Evolutionary conservation across 2,329 filamentous ascomycete genomes (phyloP).

Genomic region (Pseudogymnoascus sp.): DNA sequence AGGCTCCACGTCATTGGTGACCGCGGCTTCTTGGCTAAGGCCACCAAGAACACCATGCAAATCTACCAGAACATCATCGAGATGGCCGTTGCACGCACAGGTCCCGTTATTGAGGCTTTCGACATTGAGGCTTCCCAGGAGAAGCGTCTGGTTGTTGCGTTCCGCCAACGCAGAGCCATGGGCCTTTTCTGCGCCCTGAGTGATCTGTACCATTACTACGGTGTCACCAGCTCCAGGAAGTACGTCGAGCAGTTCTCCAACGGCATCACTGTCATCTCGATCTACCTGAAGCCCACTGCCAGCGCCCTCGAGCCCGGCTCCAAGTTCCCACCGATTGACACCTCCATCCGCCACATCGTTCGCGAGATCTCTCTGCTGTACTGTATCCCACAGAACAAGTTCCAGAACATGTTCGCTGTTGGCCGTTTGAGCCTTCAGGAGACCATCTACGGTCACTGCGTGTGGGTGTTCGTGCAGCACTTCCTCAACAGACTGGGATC

Average conservation of each 20-base stretch:
- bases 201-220: slow-evolving; percentile 98
- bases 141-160: slow-evolving; percentile 90
- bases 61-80: slow-evolving; percentile 93
- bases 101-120: slow-evolving; percentile 95
- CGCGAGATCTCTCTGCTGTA: slow-evolving; percentile 96
- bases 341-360: slow-evolving; percentile 96
- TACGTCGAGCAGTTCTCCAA: slow-evolving; percentile 99
- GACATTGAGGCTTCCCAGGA: slow-evolving; percentile 86
- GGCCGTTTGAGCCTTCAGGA: slow-evolving; percentile 88
- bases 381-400: slow-evolving; percentile 95
- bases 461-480: slow-evolving; percentile 96
- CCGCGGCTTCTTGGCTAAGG: slow-evolving; percentile 89
- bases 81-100: slow-evolving; percentile 72
- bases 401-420: slow-evolving; percentile 79
- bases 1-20: slow-evolving; percentile 87
- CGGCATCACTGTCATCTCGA: slow-evolving; percentile 91
- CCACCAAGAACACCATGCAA: slow-evolving; percentile 87
- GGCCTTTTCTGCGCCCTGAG: slow-evolving; percentile 93
- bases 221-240: slow-evolving; percentile 89
- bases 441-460: slow-evolving; percentile 92
- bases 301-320: slow-evolving; percentile 46
- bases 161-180: slow-evolving; percentile 83
- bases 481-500: slow-evolving; percentile 91
- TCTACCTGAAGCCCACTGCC: slow-evolving; percentile 71
- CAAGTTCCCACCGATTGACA: slow-evolving; percentile 70